phyloP scores from a whole-genome alignment of 2,329 filamentous ascomycete species.

The Pseudogymnoascus sp. region DNA sequence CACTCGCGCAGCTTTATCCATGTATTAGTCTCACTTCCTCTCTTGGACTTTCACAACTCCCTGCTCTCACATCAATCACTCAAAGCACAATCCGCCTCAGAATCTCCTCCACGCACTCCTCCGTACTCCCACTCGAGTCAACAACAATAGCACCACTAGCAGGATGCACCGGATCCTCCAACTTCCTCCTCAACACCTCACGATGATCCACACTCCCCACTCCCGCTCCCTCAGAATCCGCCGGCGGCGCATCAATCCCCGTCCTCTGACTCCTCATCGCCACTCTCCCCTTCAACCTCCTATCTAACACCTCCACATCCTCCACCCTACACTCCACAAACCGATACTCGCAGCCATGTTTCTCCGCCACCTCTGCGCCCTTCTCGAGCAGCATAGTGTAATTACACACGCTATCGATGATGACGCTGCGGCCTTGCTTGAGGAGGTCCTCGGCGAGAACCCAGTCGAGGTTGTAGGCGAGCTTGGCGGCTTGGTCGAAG shows the following conservation, averaged over 20 bases:
- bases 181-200: constrained; percentile 25
- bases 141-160: constrained; percentile 20
- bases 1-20: no score
- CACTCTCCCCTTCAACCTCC: constrained; percentile 21
- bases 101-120: constrained; percentile 19
- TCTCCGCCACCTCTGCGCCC: constrained; percentile 25
- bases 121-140: constrained; percentile 20
- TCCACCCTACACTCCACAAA: constrained; percentile 30
- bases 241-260: constrained; percentile 23
- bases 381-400: constrained; percentile 27
- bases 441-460: constrained; percentile 29
- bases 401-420: constrained; percentile 34
- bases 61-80: neutral
- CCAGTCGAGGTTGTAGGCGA: constrained; percentile 31
- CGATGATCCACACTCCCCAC: constrained; percentile 13
- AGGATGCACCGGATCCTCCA: constrained; percentile 27
- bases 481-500: constrained; percentile 28
- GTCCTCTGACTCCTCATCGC: constrained; percentile 29
- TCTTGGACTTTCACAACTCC: neutral
- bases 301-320: constrained; percentile 28
- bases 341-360: constrained; percentile 20
- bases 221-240: constrained; percentile 11
- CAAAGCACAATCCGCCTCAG: constrained; percentile 18
- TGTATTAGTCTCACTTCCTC: neutral
- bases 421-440: constrained; percentile 29